Base-by-base conservation (phyloP, 1,139 yeast genomes). In the Kodamaea arcana region DNA sequence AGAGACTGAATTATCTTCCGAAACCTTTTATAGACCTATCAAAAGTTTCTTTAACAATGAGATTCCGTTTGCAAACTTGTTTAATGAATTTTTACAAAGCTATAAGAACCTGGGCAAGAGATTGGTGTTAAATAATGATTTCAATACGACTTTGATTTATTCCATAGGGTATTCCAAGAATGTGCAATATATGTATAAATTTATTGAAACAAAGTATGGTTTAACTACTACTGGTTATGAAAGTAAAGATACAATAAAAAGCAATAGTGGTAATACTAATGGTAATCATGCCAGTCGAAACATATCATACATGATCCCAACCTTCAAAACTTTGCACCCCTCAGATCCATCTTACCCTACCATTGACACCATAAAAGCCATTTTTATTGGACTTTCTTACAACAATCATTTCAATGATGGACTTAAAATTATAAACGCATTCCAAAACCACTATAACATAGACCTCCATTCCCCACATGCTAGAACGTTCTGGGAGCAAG, bases 401-500 rank as follows among this genome's bases (percentile, higher is more conserved):
- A 63, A 63, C 42, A 46, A 50, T 3, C 43, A 50, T 35, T 66
- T 60, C 37, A 60, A 53, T 34, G 52, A 55, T 20, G 58, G 65
- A 4, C 58, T 69, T 54, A 54, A 50, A 24, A 62, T 60, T 37
- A 46, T 67, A 20, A 67, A 65, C 43, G 51, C 54, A 14, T 65
- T 68, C 44, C 72, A 67, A 44, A 48, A 51, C 9, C 40, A 46
- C 20, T 68, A 62, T 38, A 44, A 50, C 4, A 37, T 66, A 11
- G 54, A 58, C 30, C 42, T 58, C 20, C 34, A 50, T 9, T 38
- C 43, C 4, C 37, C 37, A 2, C 34, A 42, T 3, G 40, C 65
- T 15, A 54, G 51, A 34, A 38, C 47, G 4, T 59, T 69, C 38
- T 69, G 73, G 72, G 65, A 58, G 37, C 54, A 50, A 29, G 42